A percentile compares a stretch with the other conserved stretches of the same genome.
Evolutionary conservation across 306 rosid species (phyloP).

Genomic region (Sicyos baderoa): DNA sequence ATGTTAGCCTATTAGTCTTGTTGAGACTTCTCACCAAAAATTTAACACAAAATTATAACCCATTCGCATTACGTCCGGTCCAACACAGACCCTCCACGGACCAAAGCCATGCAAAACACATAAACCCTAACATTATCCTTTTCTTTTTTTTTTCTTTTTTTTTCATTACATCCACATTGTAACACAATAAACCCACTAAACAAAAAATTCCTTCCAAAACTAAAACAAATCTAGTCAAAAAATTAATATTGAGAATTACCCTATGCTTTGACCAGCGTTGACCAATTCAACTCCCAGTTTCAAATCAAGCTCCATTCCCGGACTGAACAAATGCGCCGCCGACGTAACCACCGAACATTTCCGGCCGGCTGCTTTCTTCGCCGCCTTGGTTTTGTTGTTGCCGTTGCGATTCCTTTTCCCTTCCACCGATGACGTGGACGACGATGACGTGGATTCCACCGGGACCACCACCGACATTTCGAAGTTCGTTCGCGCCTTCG

Average conservation of each 20-base stretch:
- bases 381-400: neutral
- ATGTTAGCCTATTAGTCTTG: no score
- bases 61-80: no score
- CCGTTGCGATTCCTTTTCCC: neutral
- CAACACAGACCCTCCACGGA: no score
- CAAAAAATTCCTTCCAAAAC: no score
- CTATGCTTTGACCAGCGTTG: neutral
- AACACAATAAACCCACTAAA: no score
- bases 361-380: neutral
- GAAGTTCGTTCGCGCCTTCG: slow-evolving; percentile 74
- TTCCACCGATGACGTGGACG: slow-evolving; percentile 11
- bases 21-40: no score
- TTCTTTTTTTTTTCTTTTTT: no score
- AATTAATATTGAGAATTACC: neutral
- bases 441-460: neutral
- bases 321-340: slow-evolving; percentile 54
- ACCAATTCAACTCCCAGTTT: slow-evolving; percentile 31
- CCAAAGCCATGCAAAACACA: no score
- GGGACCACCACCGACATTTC: slow-evolving; percentile 55
- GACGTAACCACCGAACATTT: slow-evolving; percentile 59
- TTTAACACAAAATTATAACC: no score
- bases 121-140: no score
- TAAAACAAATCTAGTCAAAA: no score
- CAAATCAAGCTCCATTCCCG: slow-evolving; percentile 35
- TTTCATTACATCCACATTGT: no score